phyloP scores from a whole-genome alignment of 2,329 filamentous ascomycete genomes.

The Alternaria novae-zelandiae region DNA sequence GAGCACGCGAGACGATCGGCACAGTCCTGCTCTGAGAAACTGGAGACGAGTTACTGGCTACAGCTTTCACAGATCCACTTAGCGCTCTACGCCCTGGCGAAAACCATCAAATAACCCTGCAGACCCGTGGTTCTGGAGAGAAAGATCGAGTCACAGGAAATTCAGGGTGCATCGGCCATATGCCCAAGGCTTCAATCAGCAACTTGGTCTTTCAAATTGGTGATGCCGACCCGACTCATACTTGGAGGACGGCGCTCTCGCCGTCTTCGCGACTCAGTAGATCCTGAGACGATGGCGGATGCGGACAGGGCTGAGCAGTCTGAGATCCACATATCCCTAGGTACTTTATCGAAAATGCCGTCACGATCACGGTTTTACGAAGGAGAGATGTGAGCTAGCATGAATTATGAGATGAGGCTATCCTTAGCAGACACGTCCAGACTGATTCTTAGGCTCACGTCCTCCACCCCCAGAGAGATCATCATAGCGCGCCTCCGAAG shows the following conservation, averaged over 20 bases:
- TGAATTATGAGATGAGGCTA: neutral
- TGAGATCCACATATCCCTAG: neutral
- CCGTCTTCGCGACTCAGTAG: neutral
- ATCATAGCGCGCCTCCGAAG: neutral
- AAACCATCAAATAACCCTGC: neutral
- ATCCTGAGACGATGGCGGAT: neutral
- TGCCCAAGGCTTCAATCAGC: neutral
- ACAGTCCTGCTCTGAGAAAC: neutral
- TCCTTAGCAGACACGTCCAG: neutral
- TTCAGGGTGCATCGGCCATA: neutral
- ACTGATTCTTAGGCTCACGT: neutral
- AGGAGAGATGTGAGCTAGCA: neutral
- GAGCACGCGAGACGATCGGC: neutral
- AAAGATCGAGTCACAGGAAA: neutral
- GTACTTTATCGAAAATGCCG: neutral
- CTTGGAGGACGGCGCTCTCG: neutral
- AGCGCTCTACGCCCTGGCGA: neutral
- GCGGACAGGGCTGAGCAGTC: neutral
- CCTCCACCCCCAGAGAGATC: neutral
- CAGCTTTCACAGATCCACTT: neutral
- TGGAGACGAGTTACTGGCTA: neutral
- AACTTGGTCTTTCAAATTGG: neutral
- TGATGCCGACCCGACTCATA: neutral
- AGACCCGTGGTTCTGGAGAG: neutral
- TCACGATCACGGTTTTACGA: neutral